Conservation (phyloP, 1,284 basidiomycete genomes). For the Somion occarium region DNA sequence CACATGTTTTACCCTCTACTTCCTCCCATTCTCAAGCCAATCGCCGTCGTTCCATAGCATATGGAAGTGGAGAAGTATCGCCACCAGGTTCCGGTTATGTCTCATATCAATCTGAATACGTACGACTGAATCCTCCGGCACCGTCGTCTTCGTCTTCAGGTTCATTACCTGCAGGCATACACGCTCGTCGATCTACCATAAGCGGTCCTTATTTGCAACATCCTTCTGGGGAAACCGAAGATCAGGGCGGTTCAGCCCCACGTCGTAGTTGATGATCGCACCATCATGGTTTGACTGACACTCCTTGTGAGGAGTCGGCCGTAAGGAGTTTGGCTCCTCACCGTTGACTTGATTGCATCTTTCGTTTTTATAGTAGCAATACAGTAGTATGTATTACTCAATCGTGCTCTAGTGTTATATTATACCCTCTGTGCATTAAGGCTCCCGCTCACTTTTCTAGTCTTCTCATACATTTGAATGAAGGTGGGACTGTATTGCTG, state of each 20-base stretch:
- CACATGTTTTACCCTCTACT: conserved; percentile 11
- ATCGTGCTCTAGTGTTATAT: no score
- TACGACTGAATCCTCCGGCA: neutral
- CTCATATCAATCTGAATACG: conserved; percentile 3
- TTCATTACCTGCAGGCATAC: no score
- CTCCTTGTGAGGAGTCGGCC: neutral
- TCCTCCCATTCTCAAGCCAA: conserved; percentile 14
- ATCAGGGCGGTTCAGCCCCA: neutral
- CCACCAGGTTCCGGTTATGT: conserved; percentile 1
- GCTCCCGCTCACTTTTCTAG: no score
- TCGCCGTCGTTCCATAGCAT: conserved; percentile 21
- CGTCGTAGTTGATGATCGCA: neutral
- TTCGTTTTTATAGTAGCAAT: no score
- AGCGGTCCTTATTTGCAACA: neutral
- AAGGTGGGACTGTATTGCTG: no score
- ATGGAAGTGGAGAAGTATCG: conserved; percentile 10
- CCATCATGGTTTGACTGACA: neutral
- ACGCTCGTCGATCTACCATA: neutral
- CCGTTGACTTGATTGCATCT: no score
- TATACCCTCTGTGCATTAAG: no score
- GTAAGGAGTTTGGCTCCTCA: neutral
- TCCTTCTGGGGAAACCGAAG: neutral
- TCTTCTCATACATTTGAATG: no score
- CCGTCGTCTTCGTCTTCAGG: neutral
- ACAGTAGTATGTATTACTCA: no score